phyloP scores from a whole-genome alignment of 2,329 filamentous ascomycete species.

The Calonectria pauciramosa region DNA sequence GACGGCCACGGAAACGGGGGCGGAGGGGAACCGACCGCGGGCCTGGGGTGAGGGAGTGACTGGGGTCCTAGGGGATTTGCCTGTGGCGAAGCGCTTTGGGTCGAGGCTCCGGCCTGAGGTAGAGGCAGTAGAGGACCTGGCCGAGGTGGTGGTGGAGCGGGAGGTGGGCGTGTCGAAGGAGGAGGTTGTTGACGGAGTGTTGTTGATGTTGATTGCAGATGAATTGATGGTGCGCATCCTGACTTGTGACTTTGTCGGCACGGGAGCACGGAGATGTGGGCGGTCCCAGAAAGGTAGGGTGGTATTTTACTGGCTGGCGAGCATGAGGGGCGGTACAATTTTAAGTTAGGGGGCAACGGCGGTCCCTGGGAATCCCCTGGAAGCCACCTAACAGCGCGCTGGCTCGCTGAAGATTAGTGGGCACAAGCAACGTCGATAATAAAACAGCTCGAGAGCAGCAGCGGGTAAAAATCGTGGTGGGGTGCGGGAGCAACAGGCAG shows the following conservation, averaged over 20 bases:
- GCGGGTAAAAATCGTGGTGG: conserved; percentile 4
- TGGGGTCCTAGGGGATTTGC: conserved; percentile 34
- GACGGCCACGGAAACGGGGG: conserved; percentile 33
- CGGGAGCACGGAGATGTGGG: conserved; percentile 22
- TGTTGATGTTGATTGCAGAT: conserved; percentile 40
- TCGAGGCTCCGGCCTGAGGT: conserved; percentile 27
- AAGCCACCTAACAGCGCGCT: conserved; percentile 16
- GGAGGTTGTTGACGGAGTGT: conserved; percentile 35
- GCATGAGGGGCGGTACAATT: conserved; percentile 33
- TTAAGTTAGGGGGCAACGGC: conserved; percentile 35
- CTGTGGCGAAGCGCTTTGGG: conserved; percentile 30
- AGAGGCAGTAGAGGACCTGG: conserved; percentile 26
- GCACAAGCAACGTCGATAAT: not conserved
- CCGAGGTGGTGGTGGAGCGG: conserved; percentile 27
- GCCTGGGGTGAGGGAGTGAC: conserved; percentile 29
- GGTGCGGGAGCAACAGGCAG: conserved; percentile 8
- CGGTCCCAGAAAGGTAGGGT: conserved; percentile 27
- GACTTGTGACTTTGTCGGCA: conserved; percentile 35
- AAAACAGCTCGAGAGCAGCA: conserved; percentile 2
- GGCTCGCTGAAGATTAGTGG: conserved; percentile 11
- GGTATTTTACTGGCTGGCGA: conserved; percentile 38
- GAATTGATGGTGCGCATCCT: conserved; percentile 46
- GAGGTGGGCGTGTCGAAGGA: conserved; percentile 38
- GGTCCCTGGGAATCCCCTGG: conserved; percentile 19
- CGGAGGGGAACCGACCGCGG: conserved; percentile 40